phyloP scores from a whole-genome alignment of 2,329 filamentous ascomycete species.

The Didymosphaeria variabile region DNA sequence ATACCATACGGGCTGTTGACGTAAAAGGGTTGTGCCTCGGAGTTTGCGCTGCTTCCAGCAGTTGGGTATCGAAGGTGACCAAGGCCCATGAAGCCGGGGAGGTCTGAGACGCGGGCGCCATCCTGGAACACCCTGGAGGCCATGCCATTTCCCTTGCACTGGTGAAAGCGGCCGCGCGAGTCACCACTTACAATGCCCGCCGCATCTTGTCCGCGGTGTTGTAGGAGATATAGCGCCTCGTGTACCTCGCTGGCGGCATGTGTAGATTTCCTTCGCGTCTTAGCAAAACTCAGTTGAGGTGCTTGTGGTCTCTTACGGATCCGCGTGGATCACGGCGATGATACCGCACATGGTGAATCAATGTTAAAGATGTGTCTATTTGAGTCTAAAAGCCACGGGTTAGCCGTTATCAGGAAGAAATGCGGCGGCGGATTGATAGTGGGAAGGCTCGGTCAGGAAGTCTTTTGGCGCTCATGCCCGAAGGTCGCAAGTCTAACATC shows the following conservation, averaged over 20 bases:
- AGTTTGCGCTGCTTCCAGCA: conserved; percentile 81
- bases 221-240: conserved; percentile 51
- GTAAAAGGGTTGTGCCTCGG: conserved; percentile 92
- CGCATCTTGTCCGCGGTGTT: conserved; percentile 83
- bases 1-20: conserved; percentile 87
- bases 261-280: conserved; percentile 40
- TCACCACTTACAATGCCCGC: conserved; percentile 82
- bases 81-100: conserved; percentile 87
- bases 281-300: conserved; percentile 23
- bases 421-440: conserved; percentile 28
- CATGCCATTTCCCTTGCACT: conserved; percentile 91
- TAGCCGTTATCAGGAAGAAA: conserved; percentile 28
- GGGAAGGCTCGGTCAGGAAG: conserved; percentile 43
- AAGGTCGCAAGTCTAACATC: conserved; percentile 54
- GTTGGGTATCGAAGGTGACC: conserved; percentile 91
- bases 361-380: conserved; percentile 1
- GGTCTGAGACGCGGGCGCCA: conserved; percentile 74
- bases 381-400: conserved; percentile 29
- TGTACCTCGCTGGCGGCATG: conserved; percentile 55
- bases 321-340: conserved; percentile 59
- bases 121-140: conserved; percentile 86
- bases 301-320: conserved; percentile 43
- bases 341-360: conserved; percentile 59
- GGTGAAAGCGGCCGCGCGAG: conserved; percentile 80
- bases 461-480: conserved; percentile 47